phyloP scores from a whole-genome alignment of 2,329 filamentous ascomycete species.

The Aspergillus transmontanensis region DNA sequence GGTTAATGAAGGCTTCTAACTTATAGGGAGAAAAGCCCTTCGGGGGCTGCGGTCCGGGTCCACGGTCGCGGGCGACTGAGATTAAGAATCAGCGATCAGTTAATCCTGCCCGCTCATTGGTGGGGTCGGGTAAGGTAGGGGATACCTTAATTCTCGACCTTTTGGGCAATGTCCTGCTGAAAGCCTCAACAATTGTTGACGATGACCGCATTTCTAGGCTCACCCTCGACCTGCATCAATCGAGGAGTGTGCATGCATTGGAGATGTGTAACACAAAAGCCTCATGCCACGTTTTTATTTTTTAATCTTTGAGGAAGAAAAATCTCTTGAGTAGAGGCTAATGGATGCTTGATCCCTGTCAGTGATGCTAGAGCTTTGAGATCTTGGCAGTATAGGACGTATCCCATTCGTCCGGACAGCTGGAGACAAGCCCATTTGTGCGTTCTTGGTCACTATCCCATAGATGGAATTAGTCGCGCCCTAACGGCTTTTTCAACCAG shows the following conservation, averaged over 20 bases:
- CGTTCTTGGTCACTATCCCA: background rate
- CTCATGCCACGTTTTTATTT: slow-evolving; percentile 16
- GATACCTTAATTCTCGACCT: background rate
- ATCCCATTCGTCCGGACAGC: background rate
- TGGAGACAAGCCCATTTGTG: slow-evolving; percentile 1
- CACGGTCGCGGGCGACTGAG: slow-evolving; percentile 13
- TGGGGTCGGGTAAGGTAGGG: background rate
- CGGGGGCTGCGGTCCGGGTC: slow-evolving; percentile 14
- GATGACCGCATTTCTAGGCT: slow-evolving; percentile 2
- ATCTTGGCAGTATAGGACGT: background rate
- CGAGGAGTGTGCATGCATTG: slow-evolving; percentile 12
- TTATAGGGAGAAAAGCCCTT: slow-evolving; percentile 3
- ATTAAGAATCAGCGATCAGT: slow-evolving; percentile 1
- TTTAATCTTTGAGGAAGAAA: background rate
- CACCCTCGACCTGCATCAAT: slow-evolving; percentile 14
- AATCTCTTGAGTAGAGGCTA: background rate
- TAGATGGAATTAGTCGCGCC: background rate
- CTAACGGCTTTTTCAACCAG: background rate
- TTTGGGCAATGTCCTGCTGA: background rate
- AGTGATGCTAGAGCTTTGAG: background rate
- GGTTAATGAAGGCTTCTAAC: background rate
- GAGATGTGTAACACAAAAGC: slow-evolving; percentile 12
- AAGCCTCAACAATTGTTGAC: background rate
- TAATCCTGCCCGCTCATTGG: background rate
- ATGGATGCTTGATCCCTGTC: slow-evolving; percentile 1